Conservation (phyloP, 1,139 yeast species). For the Blastobotrys arbuscula region DNA sequence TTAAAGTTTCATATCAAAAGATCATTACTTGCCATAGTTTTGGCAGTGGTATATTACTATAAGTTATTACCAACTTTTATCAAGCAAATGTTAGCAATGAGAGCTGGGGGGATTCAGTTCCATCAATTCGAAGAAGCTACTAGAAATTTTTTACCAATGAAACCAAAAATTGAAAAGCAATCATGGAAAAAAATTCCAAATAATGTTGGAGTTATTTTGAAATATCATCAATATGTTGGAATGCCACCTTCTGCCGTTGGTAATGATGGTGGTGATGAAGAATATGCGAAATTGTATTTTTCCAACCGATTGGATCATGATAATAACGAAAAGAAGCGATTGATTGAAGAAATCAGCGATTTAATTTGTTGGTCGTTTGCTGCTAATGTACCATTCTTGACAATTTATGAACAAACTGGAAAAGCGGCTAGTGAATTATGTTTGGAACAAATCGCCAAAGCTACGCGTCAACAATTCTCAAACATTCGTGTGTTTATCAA, state of each 20-base stretch:
- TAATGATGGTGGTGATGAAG: conserved; percentile 12
- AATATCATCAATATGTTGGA: conserved; percentile 15
- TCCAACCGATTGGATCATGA: conserved; percentile 9
- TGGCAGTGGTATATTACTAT: conserved; percentile 14
- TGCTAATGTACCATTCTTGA: conserved; percentile 18
- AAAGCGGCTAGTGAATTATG: neutral
- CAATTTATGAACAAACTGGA: conserved; percentile 23
- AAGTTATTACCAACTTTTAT: conserved; percentile 6
- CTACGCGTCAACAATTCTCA: neutral
- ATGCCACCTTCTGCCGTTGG: conserved; percentile 18
- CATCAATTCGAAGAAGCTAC: conserved; percentile 8
- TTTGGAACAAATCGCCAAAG: neutral
- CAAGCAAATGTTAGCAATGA: conserved; percentile 7
- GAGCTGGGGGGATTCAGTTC: conserved; percentile 6
- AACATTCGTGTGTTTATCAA: neutral
- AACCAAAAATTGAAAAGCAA: neutral
- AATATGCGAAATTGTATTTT: neutral
- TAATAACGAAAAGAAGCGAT: conserved; percentile 17
- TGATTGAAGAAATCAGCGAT: conserved; percentile 22
- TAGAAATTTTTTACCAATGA: neutral
- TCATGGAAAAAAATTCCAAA: conserved; percentile 13
- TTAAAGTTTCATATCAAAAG: conserved; percentile 24
- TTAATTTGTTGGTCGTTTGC: conserved; percentile 20
- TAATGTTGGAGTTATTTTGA: conserved; percentile 21
- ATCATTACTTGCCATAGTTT: conserved; percentile 16